These are phyloP conservation scores for Skeletonema menzelii DNA, from an alignment of 108 stramenopile genomes.

Conservation along the genomic window DNA sequence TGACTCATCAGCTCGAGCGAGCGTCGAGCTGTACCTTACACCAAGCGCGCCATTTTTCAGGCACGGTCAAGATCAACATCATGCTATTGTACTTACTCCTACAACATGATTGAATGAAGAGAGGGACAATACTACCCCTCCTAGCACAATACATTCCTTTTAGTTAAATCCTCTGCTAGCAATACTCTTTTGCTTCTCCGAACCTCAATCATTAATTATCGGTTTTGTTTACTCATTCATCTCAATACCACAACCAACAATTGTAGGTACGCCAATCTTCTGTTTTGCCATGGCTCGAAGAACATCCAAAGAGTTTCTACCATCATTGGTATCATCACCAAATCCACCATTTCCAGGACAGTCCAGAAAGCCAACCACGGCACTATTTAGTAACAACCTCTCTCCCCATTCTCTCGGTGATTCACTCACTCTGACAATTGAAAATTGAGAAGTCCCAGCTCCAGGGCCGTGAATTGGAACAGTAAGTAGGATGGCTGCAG, in stretches of 20 bases:
- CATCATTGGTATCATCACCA: background rate
- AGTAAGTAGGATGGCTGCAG: conserved; percentile 56
- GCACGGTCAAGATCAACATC: background rate
- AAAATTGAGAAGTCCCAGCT: conserved; percentile 48
- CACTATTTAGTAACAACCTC: conserved; percentile 59
- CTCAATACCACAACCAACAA: conserved; percentile 46
- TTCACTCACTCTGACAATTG: conserved; percentile 68
- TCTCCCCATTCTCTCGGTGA: conserved; percentile 75
- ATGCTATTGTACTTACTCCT: too few species aligned
- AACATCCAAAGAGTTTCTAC: conserved; percentile 28
- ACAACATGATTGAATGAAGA: too few species aligned
- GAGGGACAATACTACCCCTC: too few species aligned
- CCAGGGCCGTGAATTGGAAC: conserved; percentile 64
- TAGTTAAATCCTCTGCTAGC: too few species aligned
- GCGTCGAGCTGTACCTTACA: too few species aligned
- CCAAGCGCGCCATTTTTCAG: too few species aligned
- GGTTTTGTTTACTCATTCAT: background rate
- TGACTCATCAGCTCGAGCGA: too few species aligned
- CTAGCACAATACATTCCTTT: too few species aligned
- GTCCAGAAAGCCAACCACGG: conserved; percentile 58
- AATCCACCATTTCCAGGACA: conserved; percentile 10
- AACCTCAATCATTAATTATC: too few species aligned
- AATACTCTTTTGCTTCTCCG: too few species aligned
- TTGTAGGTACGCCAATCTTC: conserved; percentile 59
- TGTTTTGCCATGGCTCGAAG: conserved; percentile 65